Evolutionary conservation across 2,329 filamentous ascomycete species (phyloP).

Genomic region (Stagonosporopsis chrysanthemi): DNA sequence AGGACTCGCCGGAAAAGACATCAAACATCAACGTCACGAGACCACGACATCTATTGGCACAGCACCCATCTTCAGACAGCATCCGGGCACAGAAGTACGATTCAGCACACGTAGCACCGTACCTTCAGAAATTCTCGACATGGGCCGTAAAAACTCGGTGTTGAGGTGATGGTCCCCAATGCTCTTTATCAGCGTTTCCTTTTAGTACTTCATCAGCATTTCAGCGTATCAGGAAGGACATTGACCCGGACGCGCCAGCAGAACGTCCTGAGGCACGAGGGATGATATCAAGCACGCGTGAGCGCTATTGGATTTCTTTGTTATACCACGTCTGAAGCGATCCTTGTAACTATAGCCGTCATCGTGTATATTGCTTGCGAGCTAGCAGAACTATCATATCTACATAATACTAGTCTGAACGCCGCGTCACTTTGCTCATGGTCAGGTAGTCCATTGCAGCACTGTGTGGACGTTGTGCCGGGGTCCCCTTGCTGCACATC

Average conservation of each 20-base stretch:
- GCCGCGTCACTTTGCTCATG: not conserved
- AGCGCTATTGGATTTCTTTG: conserved; percentile 7
- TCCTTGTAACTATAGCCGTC: conserved; percentile 12
- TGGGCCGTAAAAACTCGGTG: conserved; percentile 33
- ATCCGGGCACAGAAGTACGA: conserved; percentile 51
- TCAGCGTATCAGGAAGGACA: conserved; percentile 11
- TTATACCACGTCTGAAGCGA: conserved; percentile 3
- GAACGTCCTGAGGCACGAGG: not conserved
- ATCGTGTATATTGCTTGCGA: conserved; percentile 16
- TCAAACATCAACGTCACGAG: conserved; percentile 46
- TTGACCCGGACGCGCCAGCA: not conserved
- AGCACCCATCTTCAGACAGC: conserved; percentile 51
- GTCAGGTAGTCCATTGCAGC: not conserved
- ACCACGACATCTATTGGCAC: conserved; percentile 43
- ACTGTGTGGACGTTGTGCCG: not conserved
- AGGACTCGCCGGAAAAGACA: conserved; percentile 42
- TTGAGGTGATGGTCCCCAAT: conserved; percentile 19
- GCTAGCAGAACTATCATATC: conserved; percentile 16
- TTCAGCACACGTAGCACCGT: conserved; percentile 49
- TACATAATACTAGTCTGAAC: conserved; percentile 17
- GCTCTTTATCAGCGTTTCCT: conserved; percentile 7
- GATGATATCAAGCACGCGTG: conserved; percentile 8
- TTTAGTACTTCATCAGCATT: conserved; percentile 15
- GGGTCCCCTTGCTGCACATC: not conserved
- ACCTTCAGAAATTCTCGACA: conserved; percentile 50